These are phyloP conservation scores for Pyrenophora teres DNA, from an alignment of 2,329 filamentous ascomycete species.

Conservation along the genomic window DNA sequence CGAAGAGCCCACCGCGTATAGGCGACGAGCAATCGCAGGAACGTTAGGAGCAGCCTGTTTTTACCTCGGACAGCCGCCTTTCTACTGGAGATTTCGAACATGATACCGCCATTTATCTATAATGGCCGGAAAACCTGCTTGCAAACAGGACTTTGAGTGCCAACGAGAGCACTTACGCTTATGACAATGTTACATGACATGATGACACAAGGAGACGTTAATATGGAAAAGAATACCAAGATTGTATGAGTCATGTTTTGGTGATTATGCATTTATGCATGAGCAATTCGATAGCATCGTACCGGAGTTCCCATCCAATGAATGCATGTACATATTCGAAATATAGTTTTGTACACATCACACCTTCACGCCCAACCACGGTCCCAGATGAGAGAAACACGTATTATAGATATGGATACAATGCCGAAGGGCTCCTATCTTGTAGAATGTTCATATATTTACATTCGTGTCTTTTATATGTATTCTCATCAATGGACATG, in stretches of 20 bases:
- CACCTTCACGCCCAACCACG: no score
- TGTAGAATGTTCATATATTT: background rate
- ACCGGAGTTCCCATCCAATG: slow-evolving; percentile 1
- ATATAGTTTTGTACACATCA: no score
- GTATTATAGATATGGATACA: background rate
- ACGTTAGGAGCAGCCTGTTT: slow-evolving; percentile 5
- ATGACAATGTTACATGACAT: background rate
- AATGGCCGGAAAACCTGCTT: background rate
- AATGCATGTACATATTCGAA: no score
- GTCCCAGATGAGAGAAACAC: background rate
- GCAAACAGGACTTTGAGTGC: background rate
- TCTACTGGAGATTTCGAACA: background rate
- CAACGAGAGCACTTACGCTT: background rate
- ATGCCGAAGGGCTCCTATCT: background rate
- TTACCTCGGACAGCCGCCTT: background rate
- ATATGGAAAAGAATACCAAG: no score
- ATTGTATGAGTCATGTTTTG: slow-evolving; percentile 4
- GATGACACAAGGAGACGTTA: background rate
- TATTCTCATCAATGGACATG: background rate
- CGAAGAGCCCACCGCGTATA: slow-evolving; percentile 46
- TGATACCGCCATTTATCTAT: background rate
- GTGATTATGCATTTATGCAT: slow-evolving; percentile 5
- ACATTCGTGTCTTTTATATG: background rate
- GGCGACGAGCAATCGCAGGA: slow-evolving; percentile 39
- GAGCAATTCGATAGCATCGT: slow-evolving; percentile 1